Base-by-base conservation (phyloP, 148 eudicot genomes). In the Fagopyrum esculentum region DNA sequence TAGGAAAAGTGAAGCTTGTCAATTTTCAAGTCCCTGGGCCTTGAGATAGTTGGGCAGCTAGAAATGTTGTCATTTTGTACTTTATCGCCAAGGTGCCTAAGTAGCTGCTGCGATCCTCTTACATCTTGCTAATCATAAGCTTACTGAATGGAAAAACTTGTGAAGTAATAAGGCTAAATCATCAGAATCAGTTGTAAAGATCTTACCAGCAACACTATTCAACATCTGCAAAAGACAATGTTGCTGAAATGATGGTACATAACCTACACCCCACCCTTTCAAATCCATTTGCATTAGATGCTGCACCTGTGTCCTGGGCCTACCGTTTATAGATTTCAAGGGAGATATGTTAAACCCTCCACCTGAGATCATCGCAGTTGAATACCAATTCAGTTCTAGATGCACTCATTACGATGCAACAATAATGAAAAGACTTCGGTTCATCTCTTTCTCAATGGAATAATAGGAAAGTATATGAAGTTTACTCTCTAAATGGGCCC, bases 261-360 rank as follows among this genome's bases (percentile, higher is more conserved):
- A 92, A 69, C 97, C 97, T 72, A 90, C 94, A 51, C 92, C 99
- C 99, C 99, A 95, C 45, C 99, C 99, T 85, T 92, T 92, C 77
- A 92, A 80, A 86, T 92, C 99, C 85, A 95, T 86, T 81, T 95
- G 99, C 97, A 95, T 95, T 82, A 95, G 99, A 80, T 95, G 92
- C 77, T 95, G 99, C 52, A 95, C 96, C 81, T 90, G 96, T 10
- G 99, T 83, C 78, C 99, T 83, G 49, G 97, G 99, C 83, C 91
- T 87, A 46, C 99, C 99, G 83, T 92, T 90, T 63, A 85, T 85
- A 74, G 97, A 87, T 80, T 90, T 95, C 79, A 95, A 52, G 22
- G 97, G 97, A 78, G 97, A 92, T 71, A 95, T 92, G 77, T 92
- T 95, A 87, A 82, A 92, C 48, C 99, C 99, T 74, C 99, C 99